Evolutionary conservation across 139 green algal genomes (phyloP), one percentile per base, ranked within the genome.

Genomic region (Picochlorum sp.): DNA sequence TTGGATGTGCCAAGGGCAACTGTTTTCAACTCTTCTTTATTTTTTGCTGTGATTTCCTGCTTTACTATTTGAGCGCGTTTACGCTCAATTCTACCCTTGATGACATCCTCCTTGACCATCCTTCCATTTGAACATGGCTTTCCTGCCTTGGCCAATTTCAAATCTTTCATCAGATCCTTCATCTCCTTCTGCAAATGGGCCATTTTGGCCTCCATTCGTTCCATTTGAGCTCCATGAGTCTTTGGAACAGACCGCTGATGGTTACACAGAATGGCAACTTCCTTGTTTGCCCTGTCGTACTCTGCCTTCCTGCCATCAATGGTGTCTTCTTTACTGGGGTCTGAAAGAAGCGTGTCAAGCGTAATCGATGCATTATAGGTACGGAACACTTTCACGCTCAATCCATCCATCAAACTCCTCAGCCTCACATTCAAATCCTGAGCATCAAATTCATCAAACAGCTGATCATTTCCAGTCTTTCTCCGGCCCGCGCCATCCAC

Each of bases 241-340:
- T 97, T 97, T 67, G 87, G 80, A 49, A 95, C 89, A 0, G 81
- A 78, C 16, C 91, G 84, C 81, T 97, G 90, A 71, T 99, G 94
- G 77, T 99, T 99, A 76, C 94, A 99, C 66, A 99, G 83, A 34
- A 99, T 93, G 65, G 93, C 93, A 61, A 98, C 92, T 86, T 98
- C 90, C 77, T 98, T 98, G 83, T 99, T 99, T 45, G 94, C 94
- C 3, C 77, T 73, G 77, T 99, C 84, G 63, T 98, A 99, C 45
- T 90, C 85, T 0, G 79, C 91, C 58, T 90, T 81, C 8, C 73
- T 72, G 10, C 45, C 56, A 20, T 81, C 64, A 24, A 80, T 60
- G 16, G 69, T 71, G 24, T 74, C 58, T 64, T 90, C 84, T 3
- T 44, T 56, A 41, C 61, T 66, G n/a, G 52, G 11, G 6, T 57